Evolutionary conservation across 257 asterid genomes (phyloP).

Genomic region (Solanum pennellii): DNA sequence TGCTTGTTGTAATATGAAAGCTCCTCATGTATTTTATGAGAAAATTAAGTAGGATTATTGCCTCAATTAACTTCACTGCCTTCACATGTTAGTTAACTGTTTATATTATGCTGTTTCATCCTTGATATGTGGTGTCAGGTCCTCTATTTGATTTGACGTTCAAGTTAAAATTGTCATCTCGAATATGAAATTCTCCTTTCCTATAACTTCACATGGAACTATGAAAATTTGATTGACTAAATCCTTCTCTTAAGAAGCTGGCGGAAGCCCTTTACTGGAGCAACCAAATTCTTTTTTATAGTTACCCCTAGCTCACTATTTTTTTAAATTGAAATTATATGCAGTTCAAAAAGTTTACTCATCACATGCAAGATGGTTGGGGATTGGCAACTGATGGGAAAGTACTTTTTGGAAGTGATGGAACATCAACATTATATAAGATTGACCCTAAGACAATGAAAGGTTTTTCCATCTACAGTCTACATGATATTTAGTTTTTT

Average conservation of each 20-base stretch:
- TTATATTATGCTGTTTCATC: not conserved
- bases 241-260: not conserved
- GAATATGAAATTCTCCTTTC: not conserved
- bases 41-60: not conserved
- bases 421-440: conserved; percentile 75
- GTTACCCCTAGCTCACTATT: not conserved
- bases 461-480: conserved; percentile 34
- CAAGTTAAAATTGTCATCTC: not conserved
- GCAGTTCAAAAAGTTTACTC: conserved; percentile 53
- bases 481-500: not conserved
- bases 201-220: not conserved
- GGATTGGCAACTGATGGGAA: conserved; percentile 85
- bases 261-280: not conserved
- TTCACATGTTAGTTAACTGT: not conserved
- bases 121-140: not conserved
- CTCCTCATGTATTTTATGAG: not conserved
- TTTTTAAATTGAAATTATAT: not conserved
- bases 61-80: not conserved
- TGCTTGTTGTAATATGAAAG: not conserved
- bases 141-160: not conserved
- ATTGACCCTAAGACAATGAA: conserved; percentile 54
- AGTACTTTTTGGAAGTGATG: conserved; percentile 80
- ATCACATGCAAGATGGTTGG: conserved; percentile 95
- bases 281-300: not conserved
- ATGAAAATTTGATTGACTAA: not conserved